Conservation (phyloP, 2,329 filamentous ascomycete genomes). For the Monilinia aucupariae region DNA sequence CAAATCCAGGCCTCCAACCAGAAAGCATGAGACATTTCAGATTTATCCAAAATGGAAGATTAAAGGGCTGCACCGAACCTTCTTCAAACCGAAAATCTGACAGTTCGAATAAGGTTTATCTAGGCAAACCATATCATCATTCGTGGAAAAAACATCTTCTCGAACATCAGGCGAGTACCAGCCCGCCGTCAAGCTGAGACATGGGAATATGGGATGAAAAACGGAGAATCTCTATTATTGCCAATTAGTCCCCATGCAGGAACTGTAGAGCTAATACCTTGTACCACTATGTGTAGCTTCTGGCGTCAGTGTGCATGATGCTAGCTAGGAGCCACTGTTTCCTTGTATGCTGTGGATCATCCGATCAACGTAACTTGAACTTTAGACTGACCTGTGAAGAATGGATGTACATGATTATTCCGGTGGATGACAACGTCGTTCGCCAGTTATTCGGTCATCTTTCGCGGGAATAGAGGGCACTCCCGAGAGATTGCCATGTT, state of each 20-base stretch:
- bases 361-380: not conserved
- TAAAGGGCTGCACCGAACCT: not conserved
- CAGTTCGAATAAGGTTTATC: not conserved
- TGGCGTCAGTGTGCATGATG: not conserved
- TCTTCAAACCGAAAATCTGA: not conserved
- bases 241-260: not conserved
- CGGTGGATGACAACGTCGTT: not conserved
- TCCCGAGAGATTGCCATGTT: not conserved
- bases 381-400: not conserved
- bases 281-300: not conserved
- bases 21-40: not conserved
- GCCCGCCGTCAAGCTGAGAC: not conserved
- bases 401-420: not conserved
- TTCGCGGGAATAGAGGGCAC: not conserved
- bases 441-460: not conserved
- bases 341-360: not conserved
- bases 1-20: constrained; percentile 8
- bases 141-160: not conserved
- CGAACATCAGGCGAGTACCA: not conserved
- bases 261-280: not conserved
- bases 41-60: constrained; percentile 9
- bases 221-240: not conserved
- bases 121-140: not conserved
- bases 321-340: not conserved
- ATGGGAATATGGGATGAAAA: constrained; percentile 3